phyloP scores from a whole-genome alignment of 495 filamentous ascomycete species.

The Collariella sp. region DNA sequence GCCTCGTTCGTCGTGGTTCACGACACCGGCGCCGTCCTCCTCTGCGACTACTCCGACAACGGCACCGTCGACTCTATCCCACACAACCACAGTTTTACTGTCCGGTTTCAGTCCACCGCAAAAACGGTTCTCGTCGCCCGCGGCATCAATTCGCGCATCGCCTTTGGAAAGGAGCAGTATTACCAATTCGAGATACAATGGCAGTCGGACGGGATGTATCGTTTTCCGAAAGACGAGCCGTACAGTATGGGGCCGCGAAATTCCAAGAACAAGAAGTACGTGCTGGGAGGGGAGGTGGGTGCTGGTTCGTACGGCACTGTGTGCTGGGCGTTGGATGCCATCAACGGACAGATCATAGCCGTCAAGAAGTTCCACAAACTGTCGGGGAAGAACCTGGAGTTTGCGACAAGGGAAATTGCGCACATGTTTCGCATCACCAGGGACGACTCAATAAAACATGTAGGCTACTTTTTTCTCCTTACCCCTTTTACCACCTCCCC shows the following conservation, averaged over 20 bases:
- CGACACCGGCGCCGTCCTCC: constrained; percentile 23
- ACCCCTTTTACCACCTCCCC: neutral
- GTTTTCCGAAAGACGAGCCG: constrained; percentile 15
- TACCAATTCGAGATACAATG: constrained; percentile 28
- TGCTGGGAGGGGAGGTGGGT: constrained; percentile 19
- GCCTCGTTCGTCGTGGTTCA: constrained; percentile 23
- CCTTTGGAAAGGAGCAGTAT: constrained; percentile 19
- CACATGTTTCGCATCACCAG: constrained; percentile 23
- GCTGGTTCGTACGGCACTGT: constrained; percentile 27
- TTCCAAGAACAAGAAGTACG: constrained; percentile 16
- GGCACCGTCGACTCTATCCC: constrained; percentile 17
- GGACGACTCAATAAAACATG: constrained; percentile 19
- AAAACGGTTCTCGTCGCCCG: constrained; percentile 24
- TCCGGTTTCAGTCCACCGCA: constrained; percentile 16
- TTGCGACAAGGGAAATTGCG: constrained; percentile 25
- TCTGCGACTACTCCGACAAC: constrained; percentile 20
- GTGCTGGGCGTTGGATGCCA: constrained; percentile 21
- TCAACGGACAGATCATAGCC: constrained; percentile 21
- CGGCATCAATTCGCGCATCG: constrained; percentile 25
- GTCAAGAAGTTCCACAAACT: constrained; percentile 31
- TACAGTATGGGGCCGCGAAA: constrained; percentile 22
- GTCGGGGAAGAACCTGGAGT: constrained; percentile 23
- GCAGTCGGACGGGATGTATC: constrained; percentile 17
- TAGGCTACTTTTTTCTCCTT: constrained; percentile 1
- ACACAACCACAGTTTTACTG: constrained; percentile 3